Evolutionary conservation across 768 basidiomycete species (phyloP), one percentile per base, ranked within the genome.

Genomic region (Gloeostereum incarnatum): DNA sequence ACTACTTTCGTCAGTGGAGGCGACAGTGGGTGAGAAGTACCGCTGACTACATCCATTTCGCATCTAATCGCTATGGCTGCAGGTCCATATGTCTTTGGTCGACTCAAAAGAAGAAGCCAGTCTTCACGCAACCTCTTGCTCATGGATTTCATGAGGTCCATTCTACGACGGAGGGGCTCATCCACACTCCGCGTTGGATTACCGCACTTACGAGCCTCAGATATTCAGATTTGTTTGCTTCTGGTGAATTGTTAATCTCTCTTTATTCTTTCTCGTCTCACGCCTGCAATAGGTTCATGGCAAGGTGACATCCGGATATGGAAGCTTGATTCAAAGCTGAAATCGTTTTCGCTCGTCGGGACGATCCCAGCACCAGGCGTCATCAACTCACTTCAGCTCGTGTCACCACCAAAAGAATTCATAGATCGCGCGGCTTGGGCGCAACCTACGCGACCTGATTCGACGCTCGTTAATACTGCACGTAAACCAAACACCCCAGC

Each of bases 11-110:
- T 98, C 25, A 93, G 80, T 45, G 94, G 94, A 1, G 96, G 96
- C 3, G 93, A 99, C 57, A 93, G 87, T 52, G 96, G 94, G 92
- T 92, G 57, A 43, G 84, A 73, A 6, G 19, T 36, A 22, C 18
- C 38, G 16, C 20, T 25, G 31, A 40, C 21, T 30, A 17, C 6
- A 39, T 40, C 22, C 9, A 18, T 10, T 32, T 16, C 14, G 38
- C 32, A n/a, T 7, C 14, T 19, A 16, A 9, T 37, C 10, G 39
- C 6, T 25, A 8, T 31, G 11, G 21, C n/a, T 31, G 10, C 43
- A 92, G 93, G 0, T 83, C 92, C n/a, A 80, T 99, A 52, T 86
- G 75, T 43, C 70, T 99, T 3, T 99, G 94, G 92, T 76, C 71
- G 21, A 96, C 78, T 7, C 72, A 74, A 44, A 94, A 91, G 70